Percentiles rank a stretch among this genome's conserved stretches.
These are phyloP conservation scores for Blastocystis sp. DNA, from an alignment of 352 stramenopile genomes.

Conservation along the genomic window DNA sequence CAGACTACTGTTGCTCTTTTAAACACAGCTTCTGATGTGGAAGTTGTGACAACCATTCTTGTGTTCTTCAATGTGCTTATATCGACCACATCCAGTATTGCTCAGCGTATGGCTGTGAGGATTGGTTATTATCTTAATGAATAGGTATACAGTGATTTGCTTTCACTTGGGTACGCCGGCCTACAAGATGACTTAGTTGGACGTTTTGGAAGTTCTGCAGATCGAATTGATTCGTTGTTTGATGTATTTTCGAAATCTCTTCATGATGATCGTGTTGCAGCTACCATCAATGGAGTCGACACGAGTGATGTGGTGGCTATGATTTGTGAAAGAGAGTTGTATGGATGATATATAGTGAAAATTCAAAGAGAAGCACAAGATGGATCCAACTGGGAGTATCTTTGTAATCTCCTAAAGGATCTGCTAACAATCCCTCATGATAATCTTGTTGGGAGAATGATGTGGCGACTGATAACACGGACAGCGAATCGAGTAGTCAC, in stretches of 20 bases:
- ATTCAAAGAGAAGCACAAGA: conserved; percentile 54
- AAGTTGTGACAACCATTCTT: conserved; percentile 2
- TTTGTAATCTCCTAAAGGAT: conserved; percentile 6
- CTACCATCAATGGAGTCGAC: conserved; percentile 2
- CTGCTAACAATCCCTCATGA: conserved; percentile 37
- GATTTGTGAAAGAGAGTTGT: neutral
- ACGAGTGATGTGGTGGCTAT: conserved; percentile 51
- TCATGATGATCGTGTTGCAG: conserved; percentile 30
- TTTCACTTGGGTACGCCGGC: conserved; percentile 6
- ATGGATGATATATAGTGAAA: neutral
- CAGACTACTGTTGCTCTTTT: conserved; percentile 22
- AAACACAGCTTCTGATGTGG: neutral
- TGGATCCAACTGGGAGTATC: conserved; percentile 60
- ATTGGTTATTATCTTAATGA: neutral
- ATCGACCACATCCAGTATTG: neutral
- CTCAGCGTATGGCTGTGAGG: conserved; percentile 10
- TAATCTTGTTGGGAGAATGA: conserved; percentile 9
- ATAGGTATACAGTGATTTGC: conserved; percentile 53
- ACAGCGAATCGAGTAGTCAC: conserved; percentile 38
- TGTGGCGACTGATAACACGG: conserved; percentile 1
- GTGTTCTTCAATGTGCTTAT: conserved; percentile 57
- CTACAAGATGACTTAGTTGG: neutral
- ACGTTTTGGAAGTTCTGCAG: neutral
- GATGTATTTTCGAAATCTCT: neutral
- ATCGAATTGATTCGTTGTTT: conserved; percentile 16